These are phyloP conservation scores for Astragalus glycyphyllos DNA, from an alignment of 306 rosid species.

Conservation along the genomic window DNA sequence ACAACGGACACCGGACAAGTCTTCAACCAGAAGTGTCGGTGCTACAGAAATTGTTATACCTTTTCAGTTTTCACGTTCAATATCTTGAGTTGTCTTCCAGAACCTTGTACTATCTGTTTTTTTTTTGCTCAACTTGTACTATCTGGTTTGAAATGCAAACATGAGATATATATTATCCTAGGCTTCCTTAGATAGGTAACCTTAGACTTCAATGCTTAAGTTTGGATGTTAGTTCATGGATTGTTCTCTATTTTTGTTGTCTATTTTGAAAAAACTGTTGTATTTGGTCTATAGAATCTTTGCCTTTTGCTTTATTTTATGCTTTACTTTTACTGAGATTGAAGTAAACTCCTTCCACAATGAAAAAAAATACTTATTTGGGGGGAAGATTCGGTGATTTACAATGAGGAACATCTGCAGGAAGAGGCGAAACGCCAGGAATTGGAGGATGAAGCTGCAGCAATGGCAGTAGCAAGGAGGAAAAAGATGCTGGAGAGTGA, in stretches of 20 bases:
- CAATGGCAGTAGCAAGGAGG: conserved; percentile 68
- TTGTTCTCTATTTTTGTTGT: background rate
- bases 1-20: too few species aligned
- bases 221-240: conserved; percentile 10
- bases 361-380: background rate
- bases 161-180: background rate
- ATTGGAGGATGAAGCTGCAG: conserved; percentile 65
- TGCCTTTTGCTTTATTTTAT: conserved; percentile 5
- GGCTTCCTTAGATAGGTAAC: conserved; percentile 8
- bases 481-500: conserved; percentile 79
- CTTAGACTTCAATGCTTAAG: conserved; percentile 15
- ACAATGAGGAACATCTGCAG: conserved; percentile 46
- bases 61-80: background rate
- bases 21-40: too few species aligned
- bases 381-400: conserved; percentile 22
- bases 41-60: too few species aligned
- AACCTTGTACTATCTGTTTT: too few species aligned
- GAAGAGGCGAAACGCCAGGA: conserved; percentile 69
- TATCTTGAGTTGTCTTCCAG: conserved; percentile 8
- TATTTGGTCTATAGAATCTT: conserved; percentile 9
- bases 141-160: too few species aligned
- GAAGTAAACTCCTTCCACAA: background rate
- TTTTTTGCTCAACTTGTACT: too few species aligned
- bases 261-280: background rate
- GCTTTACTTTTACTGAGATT: background rate